Evolutionary conservation across 2,329 filamentous ascomycete genomes (phyloP).

Genomic region (Exophiala dermatitidis): DNA sequence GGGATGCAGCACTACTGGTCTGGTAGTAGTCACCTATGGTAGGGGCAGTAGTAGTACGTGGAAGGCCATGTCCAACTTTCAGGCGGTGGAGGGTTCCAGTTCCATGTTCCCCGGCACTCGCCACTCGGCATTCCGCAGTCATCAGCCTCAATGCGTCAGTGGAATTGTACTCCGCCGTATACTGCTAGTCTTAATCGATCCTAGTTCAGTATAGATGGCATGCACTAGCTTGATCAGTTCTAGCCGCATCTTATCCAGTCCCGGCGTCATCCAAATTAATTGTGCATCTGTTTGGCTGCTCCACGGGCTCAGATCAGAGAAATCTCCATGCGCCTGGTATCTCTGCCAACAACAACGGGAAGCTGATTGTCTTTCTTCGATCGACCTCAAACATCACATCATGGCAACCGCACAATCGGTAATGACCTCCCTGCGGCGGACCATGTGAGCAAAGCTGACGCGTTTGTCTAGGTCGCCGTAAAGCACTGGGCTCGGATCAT

Average conservation of each 20-base stretch:
- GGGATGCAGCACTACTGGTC: no score
- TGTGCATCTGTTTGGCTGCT: neutral
- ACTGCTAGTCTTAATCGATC: no score
- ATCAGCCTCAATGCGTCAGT: no score
- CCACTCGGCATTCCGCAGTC: no score
- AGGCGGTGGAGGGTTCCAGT: no score
- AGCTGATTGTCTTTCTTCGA: neutral
- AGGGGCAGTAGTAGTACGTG: no score
- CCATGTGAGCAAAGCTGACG: neutral
- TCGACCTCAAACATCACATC: neutral
- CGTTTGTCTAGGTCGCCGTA: slow-evolving; percentile 25
- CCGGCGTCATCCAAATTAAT: slow-evolving; percentile 2
- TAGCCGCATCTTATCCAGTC: neutral
- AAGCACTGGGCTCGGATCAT: slow-evolving; percentile 39
- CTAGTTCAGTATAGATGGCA: no score
- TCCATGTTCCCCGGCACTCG: no score
- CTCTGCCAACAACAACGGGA: slow-evolving; percentile 5
- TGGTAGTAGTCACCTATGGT: no score
- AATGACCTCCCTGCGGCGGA: slow-evolving; percentile 7
- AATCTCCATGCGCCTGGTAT: slow-evolving; percentile 7
- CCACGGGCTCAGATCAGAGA: neutral
- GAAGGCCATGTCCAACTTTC: no score
- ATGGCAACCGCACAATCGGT: slow-evolving; percentile 30
- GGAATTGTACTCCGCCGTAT: neutral
- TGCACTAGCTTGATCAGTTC: no score